These are phyloP conservation scores for Sinapis alba DNA, from an alignment of 441 rosid genomes.

Conservation along the genomic window DNA sequence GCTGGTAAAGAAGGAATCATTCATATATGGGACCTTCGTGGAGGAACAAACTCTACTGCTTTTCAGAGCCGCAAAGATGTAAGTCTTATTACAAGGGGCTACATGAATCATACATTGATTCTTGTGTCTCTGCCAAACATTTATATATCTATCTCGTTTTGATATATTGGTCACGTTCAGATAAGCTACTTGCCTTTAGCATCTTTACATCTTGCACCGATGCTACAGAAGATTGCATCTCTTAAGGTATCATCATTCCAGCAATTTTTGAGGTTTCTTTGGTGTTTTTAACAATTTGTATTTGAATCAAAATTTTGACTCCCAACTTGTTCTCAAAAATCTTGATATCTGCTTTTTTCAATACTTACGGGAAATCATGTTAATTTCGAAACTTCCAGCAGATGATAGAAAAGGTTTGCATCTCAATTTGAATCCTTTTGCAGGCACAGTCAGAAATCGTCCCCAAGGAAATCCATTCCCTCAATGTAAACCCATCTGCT, in stretches of 20 bases:
- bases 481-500: slow-evolving; percentile 78
- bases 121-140: slow-evolving; percentile 14
- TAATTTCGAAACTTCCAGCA: slow-evolving; percentile 1
- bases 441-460: slow-evolving; percentile 92
- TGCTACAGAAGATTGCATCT: slow-evolving; percentile 69
- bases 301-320: not conserved
- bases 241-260: slow-evolving; percentile 57
- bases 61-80: slow-evolving; percentile 78
- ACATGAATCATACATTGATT: not conserved
- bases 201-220: slow-evolving; percentile 64
- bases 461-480: slow-evolving; percentile 80
- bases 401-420: slow-evolving; percentile 3
- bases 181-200: slow-evolving; percentile 54
- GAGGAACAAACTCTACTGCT: slow-evolving; percentile 72
- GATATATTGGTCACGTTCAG: slow-evolving; percentile 46
- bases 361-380: not conserved
- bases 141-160: slow-evolving; percentile 15
- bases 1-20: slow-evolving; percentile 78
- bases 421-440: slow-evolving; percentile 17
- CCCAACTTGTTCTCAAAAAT: not conserved
- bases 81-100: slow-evolving; percentile 16
- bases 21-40: slow-evolving; percentile 91
- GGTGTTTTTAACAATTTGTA: not conserved
- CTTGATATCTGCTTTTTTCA: not conserved
- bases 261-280: slow-evolving; percentile 9